Base-by-base conservation (phyloP, 768 basidiomycete genomes). In the Agaricus blazei region DNA sequence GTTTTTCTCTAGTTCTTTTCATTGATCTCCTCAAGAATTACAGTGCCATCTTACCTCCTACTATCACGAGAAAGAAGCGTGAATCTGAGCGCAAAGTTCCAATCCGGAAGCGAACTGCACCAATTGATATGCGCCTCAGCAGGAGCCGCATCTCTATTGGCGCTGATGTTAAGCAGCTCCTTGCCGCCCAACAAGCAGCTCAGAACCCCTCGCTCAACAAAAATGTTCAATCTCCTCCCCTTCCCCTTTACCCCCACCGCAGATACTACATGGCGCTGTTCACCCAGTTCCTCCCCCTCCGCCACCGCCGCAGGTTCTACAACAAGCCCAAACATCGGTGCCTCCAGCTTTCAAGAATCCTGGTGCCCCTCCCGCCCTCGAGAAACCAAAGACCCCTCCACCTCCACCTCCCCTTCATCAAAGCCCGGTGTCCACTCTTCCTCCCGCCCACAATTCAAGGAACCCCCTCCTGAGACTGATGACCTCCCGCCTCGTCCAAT, bases 31-130 rank as follows among this genome's bases (percentile, higher is more conserved):
- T 98, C 60, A 85, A 82, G 57, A 78, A 88, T 60, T 90, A 94
- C 63, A 74, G 77, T 12, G 77, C 74, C 2, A 77, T 96, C 41
- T 73, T 98, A 41, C 93, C 93, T 0, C 84, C 88, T 0, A 85
- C 91, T 1, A 85, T 98, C 53, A 78, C 82, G 46, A 86, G 82
- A 65, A 96, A 95, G 75, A 90, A 88, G 63, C 84, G 85, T 24
- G 93, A 95, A 63, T 87, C 90, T 0, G 93, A 91, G 60, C 85
- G 94, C 45, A 90, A 85, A 58, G 76, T 90, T 44, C 94, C 91
- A 11, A 65, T 85, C 24, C 80, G 93, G 41, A 95, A 94, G 65
- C 88, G 90, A 52, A 96, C 94, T 2, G 87, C 88, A 0, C 86
- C 87, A 0, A 73, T 95, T 45, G 94, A 97, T 67, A 87, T 94